Conservation (phyloP, 2,329 filamentous ascomycete species). For the Arthrinium phaeospermum region DNA sequence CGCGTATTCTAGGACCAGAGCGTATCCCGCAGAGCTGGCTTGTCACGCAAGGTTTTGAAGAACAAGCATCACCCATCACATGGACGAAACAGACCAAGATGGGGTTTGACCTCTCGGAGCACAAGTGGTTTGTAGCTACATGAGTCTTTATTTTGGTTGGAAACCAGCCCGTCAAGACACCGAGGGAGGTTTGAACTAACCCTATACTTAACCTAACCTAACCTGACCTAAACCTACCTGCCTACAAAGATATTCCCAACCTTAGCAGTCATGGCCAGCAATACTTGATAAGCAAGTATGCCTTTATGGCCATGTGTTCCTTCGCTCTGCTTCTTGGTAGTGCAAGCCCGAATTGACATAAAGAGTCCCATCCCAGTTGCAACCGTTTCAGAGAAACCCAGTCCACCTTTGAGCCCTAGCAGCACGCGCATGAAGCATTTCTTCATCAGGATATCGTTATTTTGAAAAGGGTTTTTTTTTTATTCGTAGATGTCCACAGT, state of each 20-base stretch:
- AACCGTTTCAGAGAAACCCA: neutral
- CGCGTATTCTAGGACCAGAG: too few relatives aligned
- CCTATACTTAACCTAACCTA: neutral
- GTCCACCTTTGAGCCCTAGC: neutral
- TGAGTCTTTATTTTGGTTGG: neutral
- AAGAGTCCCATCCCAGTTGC: neutral
- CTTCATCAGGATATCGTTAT: constrained; percentile 17
- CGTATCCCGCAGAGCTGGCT: too few relatives aligned
- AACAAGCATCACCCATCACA: too few relatives aligned
- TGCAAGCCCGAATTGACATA: neutral
- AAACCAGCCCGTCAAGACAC: neutral
- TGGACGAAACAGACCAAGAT: neutral
- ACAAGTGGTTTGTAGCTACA: neutral
- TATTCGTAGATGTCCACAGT: neutral
- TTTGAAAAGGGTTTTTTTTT: neutral
- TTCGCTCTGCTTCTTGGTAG: neutral
- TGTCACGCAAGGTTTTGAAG: too few relatives aligned
- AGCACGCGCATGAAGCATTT: neutral
- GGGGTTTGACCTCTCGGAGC: neutral
- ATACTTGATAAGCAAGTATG: constrained; percentile 2
- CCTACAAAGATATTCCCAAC: neutral
- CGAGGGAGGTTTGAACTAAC: neutral
- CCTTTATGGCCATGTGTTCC: neutral
- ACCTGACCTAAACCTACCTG: neutral
- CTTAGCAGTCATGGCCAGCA: neutral